Evolutionary conservation across 169 alveolate genomes (phyloP), one percentile per base, ranked within the genome.

Genomic region (Plasmodium billcollinsi): DNA sequence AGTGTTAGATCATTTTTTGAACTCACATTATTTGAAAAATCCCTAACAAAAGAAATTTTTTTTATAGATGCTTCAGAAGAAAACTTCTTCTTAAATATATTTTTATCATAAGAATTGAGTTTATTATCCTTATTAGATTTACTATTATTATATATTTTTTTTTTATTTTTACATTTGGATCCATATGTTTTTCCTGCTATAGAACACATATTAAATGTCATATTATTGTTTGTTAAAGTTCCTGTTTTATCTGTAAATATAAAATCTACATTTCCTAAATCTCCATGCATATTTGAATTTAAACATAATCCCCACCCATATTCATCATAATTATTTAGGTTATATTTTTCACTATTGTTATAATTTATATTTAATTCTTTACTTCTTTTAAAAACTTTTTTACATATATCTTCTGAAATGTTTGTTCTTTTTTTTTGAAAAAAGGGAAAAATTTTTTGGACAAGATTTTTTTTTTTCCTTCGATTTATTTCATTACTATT

Each of bases 221-320:
- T 98, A 43, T 96, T 95, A 89, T 99, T 99, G 89, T 97, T 96
- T 14, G 99, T 99, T 76, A 99, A 94, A 2, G 99, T 99, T 0
- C 99, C 99, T 18, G 99, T 99, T 92, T 99, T 99, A 92, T 99
- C 99, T 5, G 99, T 95, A 88, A 98, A 99, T 29, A 99, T 95
- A 88, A 97, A 97, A 29, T 98, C 96, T 20, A 99, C 97, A 83
- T 97, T 97, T 11, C 99, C 99, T 76, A 99, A 95, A 90, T 98
- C 99, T 88, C 98, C 99, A 88, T 96, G 96, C 85, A 97, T 88
- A 54, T 86, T 86, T 5, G 92, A 70, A 72, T 86, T 86, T 20
- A 86, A 67, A 29, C 92, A 86, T 20, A 86, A 20, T 14, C 92
- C 92, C 92, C 92, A 86, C 12, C 92, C 86, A 49, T 58, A 83